Base-by-base conservation (phyloP, 2,329 filamentous ascomycete genomes). In the Iodosphaeria phyllophila region DNA sequence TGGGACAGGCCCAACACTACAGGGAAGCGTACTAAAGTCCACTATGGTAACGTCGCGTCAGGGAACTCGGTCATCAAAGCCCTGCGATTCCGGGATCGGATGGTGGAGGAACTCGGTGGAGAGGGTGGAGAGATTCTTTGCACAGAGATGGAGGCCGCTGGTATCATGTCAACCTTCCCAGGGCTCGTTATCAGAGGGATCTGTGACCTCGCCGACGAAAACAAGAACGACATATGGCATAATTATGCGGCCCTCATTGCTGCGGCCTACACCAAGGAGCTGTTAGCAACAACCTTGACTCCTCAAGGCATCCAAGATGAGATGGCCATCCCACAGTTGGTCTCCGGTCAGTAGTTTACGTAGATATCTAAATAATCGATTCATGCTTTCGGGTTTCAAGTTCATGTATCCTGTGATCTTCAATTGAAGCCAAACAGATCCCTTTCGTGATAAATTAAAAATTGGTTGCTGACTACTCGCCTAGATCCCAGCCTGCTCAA, bases 31-130 rank as follows among this genome's bases (percentile, higher is more conserved):
- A n/a, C n/a, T n/a, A 20, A 4, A 11, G 30, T 42, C 6, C 35
- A 42, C 18, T 41, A 39, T 20, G 40, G 41, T 5, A 20, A 37
- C 3, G 34, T 41, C 16, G 35, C 36, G 25, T 43, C 40, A n/a
- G 36, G 40, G 8, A 35, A 41, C 13, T 24, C 15, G 10, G 35
- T 40, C 3, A 33, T 44, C 11, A 37, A 43, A 20, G 25, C 36
- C 15, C 33, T 38, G 1, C n/a, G 4, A 5, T 13, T 31, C n/a
- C 32, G 40, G 8, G 32, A 40, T 2, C 17, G 22, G 2, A 28
- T 42, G n/a, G 14, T 14, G 6, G 16, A 25, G 18, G 22, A 28
- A 2, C 23, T 37, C 0, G 30, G 27, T 2, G 12, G 20, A 3
- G 13, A 28, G 1, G 29, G 27, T 2, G 11, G 21, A 3, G 13